Conservation (phyloP, 2,329 filamentous ascomycete species). For the Sporothrix mexicana region DNA sequence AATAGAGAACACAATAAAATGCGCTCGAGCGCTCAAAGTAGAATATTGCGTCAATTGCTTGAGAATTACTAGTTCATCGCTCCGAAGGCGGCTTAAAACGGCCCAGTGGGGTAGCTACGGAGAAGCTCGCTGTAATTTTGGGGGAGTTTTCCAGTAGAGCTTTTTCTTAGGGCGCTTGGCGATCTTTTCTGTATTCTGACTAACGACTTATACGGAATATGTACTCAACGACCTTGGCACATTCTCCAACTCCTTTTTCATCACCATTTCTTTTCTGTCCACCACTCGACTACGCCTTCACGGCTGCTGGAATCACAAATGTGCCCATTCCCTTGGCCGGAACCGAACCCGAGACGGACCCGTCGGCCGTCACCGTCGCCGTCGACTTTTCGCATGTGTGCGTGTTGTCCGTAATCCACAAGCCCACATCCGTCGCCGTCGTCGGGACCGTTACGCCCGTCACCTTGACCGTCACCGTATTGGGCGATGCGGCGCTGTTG, state of each 20-base stretch:
- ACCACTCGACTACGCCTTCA: not conserved
- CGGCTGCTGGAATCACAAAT: slow-evolving; percentile 33
- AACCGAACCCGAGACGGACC: slow-evolving; percentile 33
- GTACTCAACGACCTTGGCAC: not conserved
- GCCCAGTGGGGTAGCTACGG: slow-evolving; percentile 22
- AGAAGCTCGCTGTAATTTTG: not conserved
- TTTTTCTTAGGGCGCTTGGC: slow-evolving; percentile 1
- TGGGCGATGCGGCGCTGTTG: slow-evolving; percentile 39
- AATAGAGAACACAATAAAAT: not conserved
- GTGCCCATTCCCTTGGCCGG: slow-evolving; percentile 31
- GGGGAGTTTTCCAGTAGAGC: not conserved
- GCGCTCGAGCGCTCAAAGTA: not conserved
- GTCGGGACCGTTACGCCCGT: slow-evolving; percentile 26
- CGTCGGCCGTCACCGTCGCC: slow-evolving; percentile 37
- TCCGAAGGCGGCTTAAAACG: slow-evolving; percentile 31
- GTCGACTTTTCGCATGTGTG: slow-evolving; percentile 39
- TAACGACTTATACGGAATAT: slow-evolving; percentile 20
- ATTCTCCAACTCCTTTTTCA: too few species aligned
- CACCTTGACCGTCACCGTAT: slow-evolving; percentile 31
- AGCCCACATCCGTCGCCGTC: slow-evolving; percentile 28
- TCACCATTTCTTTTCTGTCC: not conserved
- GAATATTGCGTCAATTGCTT: slow-evolving; percentile 21
- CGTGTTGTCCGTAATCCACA: slow-evolving; percentile 40
- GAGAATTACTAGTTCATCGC: not conserved
- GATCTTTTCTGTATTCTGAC: slow-evolving; percentile 4